Evolutionary conservation across 352 stramenopile species (phyloP).

Genomic region (Globisporangium abappressorium): DNA sequence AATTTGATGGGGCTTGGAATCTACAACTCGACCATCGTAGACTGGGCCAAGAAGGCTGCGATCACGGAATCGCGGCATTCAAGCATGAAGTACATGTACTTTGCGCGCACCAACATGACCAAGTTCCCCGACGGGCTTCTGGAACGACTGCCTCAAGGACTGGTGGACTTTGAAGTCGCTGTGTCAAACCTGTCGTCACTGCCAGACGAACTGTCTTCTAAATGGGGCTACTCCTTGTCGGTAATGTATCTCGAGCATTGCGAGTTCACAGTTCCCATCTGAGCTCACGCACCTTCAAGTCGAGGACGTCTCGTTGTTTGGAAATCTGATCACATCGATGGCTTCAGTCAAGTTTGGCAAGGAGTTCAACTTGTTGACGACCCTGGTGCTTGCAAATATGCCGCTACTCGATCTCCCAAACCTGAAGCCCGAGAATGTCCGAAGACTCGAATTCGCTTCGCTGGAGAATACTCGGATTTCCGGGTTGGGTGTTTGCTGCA

Average conservation of each 20-base stretch:
- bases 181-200: neutral
- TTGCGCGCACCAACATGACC: conserved; percentile 16
- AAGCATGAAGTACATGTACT: conserved; percentile 6
- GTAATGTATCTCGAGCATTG: conserved; percentile 1
- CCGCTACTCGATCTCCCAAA: neutral
- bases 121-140: conserved; percentile 15
- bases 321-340: conserved; percentile 1
- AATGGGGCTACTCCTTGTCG: neutral
- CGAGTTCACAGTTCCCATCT: neutral
- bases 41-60: conserved; percentile 13
- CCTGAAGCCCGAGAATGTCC: neutral
- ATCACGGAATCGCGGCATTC: conserved; percentile 1
- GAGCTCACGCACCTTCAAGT: neutral
- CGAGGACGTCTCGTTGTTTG: neutral
- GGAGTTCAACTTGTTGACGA: neutral
- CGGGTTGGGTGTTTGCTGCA: neutral
- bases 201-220: neutral
- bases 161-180: neutral
- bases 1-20: conserved; percentile 24
- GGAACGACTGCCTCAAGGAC: neutral
- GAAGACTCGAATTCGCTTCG: neutral
- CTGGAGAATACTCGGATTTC: neutral
- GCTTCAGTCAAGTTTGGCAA: neutral
- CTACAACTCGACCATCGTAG: conserved; percentile 25
- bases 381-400: conserved; percentile 1